Evolutionary conservation across 2,329 filamentous ascomycete genomes (phyloP), one percentile per base, ranked within the genome.

Genomic region (Aspergillus calidoustus): DNA sequence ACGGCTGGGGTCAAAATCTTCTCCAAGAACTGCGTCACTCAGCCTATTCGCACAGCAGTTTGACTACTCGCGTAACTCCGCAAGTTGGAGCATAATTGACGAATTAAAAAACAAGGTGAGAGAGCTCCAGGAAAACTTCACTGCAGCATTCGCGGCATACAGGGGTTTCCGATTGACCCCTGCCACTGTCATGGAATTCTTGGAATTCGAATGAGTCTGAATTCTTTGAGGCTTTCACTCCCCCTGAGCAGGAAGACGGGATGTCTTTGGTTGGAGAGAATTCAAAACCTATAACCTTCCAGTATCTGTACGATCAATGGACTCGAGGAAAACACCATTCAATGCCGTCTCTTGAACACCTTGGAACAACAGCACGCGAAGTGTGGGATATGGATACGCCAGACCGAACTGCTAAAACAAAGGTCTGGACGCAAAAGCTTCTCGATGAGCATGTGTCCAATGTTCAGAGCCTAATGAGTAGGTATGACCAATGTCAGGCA

Each of bases 1-100:
- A 0, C 83, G 90, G 0, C 78, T 92, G 0, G 90, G 90, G 0
- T 83, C 82, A 0, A 90, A 90, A 63, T 84, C 69, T 0, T 86
- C 82, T 0, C 28, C 69, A 0, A 71, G 74, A 4, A 91, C 87
- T 0, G 75, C 77, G 2, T 54, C 66, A 0, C 74, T 91, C 0
- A 79, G 71, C 2, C 71, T 90, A 1, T 78, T 71, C 0, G 75
- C 79, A 23, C 81, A 84, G 55, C 64, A 63, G 0, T 69, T 60
- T 0, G 66, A 43, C 1, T 80, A 75, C 56, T 74, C 62, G n/a
- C 72, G 76, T 3, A 75, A 69, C 6, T 34, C n/a, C 2, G 47
- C 67, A 2, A 72, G 76, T 2, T 83, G 79, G 78, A 4, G 54
- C 0, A 70, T 82, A 13, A 81, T 87, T n/a, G 62, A 82, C 1